Evolutionary conservation across 116 monocot genomes (phyloP).

Genomic region (Posidonia oceanica): DNA sequence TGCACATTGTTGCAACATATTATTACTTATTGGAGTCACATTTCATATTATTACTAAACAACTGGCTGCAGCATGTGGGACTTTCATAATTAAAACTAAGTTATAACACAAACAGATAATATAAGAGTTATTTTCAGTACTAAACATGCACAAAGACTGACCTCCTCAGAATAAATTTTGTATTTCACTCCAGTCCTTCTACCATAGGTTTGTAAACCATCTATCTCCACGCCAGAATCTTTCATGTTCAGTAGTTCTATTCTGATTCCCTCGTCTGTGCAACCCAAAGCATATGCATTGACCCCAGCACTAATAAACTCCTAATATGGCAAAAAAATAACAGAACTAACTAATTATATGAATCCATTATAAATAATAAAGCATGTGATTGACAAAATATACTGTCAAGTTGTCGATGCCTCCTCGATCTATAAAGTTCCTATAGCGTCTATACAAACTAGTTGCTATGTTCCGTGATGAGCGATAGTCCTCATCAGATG

Average conservation of each 20-base stretch:
- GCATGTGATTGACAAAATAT: constrained; percentile 8
- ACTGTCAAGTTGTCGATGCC: constrained; percentile 76
- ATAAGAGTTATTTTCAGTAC: neutral
- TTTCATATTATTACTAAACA: no score
- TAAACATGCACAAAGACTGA: constrained; percentile 7
- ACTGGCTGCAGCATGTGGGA: no score
- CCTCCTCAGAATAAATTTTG: constrained; percentile 70
- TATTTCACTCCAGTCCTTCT: constrained; percentile 54
- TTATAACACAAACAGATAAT: no score
- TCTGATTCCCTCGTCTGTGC: constrained; percentile 84
- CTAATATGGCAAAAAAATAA: constrained; percentile 12
- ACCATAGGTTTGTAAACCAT: constrained; percentile 35
- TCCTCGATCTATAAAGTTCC: constrained; percentile 69
- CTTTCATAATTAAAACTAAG: no score
- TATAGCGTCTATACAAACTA: constrained; percentile 56
- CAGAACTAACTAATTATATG: neutral
- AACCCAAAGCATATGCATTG: constrained; percentile 92
- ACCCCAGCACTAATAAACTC: constrained; percentile 83
- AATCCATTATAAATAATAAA: neutral
- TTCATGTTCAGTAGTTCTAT: constrained; percentile 63
- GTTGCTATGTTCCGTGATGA: constrained; percentile 80
- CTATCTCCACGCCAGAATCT: constrained; percentile 51
- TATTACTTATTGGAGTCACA: no score
- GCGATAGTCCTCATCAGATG: constrained; percentile 68
- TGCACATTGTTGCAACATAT: no score